phyloP scores from a whole-genome alignment of 768 basidiomycete species.

The Tricholoma sp. region DNA sequence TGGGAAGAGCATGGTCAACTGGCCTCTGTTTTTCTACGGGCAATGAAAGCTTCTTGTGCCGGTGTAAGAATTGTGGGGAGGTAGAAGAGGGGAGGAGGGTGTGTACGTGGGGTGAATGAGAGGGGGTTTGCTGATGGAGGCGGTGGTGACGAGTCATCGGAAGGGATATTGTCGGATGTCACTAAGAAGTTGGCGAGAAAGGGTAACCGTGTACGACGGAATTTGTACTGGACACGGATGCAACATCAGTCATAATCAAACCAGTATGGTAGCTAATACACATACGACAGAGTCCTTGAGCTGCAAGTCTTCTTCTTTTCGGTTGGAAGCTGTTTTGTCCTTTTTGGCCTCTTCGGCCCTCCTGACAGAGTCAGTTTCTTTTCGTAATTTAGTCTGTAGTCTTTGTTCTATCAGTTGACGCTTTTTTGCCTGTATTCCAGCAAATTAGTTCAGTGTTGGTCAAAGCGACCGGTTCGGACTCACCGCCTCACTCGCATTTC shows the following conservation, averaged over 20 bases:
- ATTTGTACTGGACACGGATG: constrained; percentile 50
- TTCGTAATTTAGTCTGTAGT: constrained; percentile 77
- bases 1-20: constrained; percentile 8
- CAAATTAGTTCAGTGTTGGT: background rate
- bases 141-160: constrained; percentile 30
- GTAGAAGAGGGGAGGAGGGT: constrained; percentile 76
- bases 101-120: constrained; percentile 49
- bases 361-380: constrained; percentile 83
- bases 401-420: constrained; percentile 78
- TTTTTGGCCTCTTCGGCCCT: constrained; percentile 83
- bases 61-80: constrained; percentile 65
- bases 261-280: constrained; percentile 8
- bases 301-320: constrained; percentile 79
- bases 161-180: constrained; percentile 64
- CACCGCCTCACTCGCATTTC: constrained; percentile 82
- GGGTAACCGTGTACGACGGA: constrained; percentile 67
- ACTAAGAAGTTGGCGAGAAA: constrained; percentile 68
- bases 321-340: constrained; percentile 68
- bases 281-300: constrained; percentile 77
- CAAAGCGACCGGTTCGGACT: constrained; percentile 17
- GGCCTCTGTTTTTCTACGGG: constrained; percentile 59
- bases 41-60: constrained; percentile 64
- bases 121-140: constrained; percentile 33
- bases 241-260: background rate
- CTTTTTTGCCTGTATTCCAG: constrained; percentile 65